These are phyloP conservation scores for Cinnamomum chago DNA, from an alignment of 164 flowering plant species.

Conservation along the genomic window DNA sequence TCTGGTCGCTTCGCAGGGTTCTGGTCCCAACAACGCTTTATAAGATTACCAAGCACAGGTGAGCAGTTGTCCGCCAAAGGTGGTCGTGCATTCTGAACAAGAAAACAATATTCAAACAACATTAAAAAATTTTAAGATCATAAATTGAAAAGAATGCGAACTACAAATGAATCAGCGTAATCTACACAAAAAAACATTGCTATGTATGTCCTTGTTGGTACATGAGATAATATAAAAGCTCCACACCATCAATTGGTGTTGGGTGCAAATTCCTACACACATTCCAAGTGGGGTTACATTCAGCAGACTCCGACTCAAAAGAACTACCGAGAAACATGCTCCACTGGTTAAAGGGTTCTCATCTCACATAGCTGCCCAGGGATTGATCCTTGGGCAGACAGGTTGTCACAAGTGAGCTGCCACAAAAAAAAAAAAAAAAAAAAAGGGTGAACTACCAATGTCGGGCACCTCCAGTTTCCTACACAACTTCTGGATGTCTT, in stretches of 20 bases:
- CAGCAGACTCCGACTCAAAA: no score
- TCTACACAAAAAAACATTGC: background rate
- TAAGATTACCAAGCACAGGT: slow-evolving; percentile 77
- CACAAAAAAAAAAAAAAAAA: no score
- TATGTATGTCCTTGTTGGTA: background rate
- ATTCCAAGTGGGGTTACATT: no score
- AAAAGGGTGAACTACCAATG: background rate
- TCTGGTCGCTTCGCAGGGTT: slow-evolving; percentile 92
- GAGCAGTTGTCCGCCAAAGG: slow-evolving; percentile 84
- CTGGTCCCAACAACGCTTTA: slow-evolving; percentile 85
- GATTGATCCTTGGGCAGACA: no score
- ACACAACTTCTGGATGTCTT: background rate
- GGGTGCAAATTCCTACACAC: no score
- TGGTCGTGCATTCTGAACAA: slow-evolving; percentile 77
- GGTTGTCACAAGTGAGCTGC: no score
- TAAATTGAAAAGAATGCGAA: background rate
- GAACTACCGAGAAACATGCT: no score
- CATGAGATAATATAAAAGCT: background rate
- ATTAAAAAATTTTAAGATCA: background rate
- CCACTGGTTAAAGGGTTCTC: no score
- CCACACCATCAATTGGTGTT: background rate
- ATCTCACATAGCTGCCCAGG: no score
- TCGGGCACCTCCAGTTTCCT: background rate
- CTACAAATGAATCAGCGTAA: background rate
- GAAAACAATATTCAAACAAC: background rate